Evolutionary conservation across 768 basidiomycete species (phyloP), one percentile per base, ranked within the genome.

Genomic region (Boletus subparvulus): DNA sequence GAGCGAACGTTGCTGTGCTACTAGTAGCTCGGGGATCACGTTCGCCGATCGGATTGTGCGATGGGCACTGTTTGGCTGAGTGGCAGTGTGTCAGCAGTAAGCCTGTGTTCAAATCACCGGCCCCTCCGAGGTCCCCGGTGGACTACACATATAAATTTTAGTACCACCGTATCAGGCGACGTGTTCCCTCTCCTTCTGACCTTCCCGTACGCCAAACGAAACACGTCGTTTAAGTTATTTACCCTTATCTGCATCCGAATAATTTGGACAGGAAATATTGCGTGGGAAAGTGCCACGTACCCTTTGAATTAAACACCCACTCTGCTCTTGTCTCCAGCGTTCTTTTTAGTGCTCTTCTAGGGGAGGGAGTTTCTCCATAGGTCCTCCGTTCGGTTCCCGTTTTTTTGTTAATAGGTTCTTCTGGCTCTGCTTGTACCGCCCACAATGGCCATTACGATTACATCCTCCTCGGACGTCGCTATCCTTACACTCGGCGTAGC

Each of bases 401-500:
- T 19, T 8, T 46, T 14, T 44, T 35, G 30, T 52, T 14, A 9
- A 30, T 30, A 41, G 47, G 14, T 14, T 50, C 42, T 24, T 42
- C 26, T 26, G 32, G 47, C 51, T 54, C 49, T 62, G 9, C 24
- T 39, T 14, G 11, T 47, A 35, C 47, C 61, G 45, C 51, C 69
- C 56, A 63, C 70, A 56, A 86, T 88, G 85, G 78, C 87, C 57
- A 73, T 82, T 61, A 69, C 82, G 7, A 21, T 21, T 21, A 21
- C 21, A 21, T 83, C 86, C 16, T 79, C 85, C 39, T 87, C 90
- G 45, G 92, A 95, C 73, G 74, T 88, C 44, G 67, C 84, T 65
- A 79, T 94, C 58, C 81, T 95, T 58, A 76, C 80, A 42, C 70
- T 94, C 42, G 91, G 92, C 52, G 82, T 92, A 52, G 78, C 84